Percentiles rank a stretch among this genome's conserved stretches.
These are phyloP conservation scores for Bryum argenteum DNA, from an alignment of 225 moss, liverwort and hornwort genomes.

Conservation along the genomic window DNA sequence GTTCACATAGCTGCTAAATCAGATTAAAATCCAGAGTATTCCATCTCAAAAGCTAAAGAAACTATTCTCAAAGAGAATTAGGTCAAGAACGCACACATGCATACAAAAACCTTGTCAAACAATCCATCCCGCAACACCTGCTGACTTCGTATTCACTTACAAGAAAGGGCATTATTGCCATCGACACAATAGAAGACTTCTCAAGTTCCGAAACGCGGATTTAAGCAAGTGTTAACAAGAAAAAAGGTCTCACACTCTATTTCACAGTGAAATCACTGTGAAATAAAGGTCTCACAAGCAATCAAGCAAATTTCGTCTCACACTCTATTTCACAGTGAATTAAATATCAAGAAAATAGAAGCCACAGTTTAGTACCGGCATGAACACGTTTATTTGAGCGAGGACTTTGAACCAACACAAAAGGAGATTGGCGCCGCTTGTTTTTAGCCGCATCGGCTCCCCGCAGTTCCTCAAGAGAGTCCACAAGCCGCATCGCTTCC, in stretches of 20 bases:
- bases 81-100: conserved; percentile 5
- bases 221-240: not conserved
- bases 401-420: conserved; percentile 81
- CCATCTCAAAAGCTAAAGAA: not conserved
- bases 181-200: not conserved
- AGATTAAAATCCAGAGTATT: not conserved
- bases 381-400: conserved; percentile 52
- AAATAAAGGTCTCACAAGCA: not conserved
- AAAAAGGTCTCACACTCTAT: no score
- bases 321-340: not conserved
- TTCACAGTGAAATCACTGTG: no score
- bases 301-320: not conserved
- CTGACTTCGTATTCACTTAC: conserved; percentile 1
- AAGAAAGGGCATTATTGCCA: not conserved
- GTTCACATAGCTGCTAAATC: not conserved
- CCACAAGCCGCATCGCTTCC: conserved; percentile 82
- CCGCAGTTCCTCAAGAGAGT: conserved; percentile 78
- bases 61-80: not conserved
- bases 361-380: conserved; percentile 45
- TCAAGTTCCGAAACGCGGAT: not conserved
- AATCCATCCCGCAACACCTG: conserved; percentile 11
- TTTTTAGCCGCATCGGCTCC: conserved; percentile 27
- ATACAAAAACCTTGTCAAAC: not conserved
- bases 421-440: conserved; percentile 62
- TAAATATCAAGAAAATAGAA: not conserved